These are phyloP conservation scores for Elaphomyces granulatus DNA, from an alignment of 495 filamentous ascomycete genomes.

Conservation along the genomic window DNA sequence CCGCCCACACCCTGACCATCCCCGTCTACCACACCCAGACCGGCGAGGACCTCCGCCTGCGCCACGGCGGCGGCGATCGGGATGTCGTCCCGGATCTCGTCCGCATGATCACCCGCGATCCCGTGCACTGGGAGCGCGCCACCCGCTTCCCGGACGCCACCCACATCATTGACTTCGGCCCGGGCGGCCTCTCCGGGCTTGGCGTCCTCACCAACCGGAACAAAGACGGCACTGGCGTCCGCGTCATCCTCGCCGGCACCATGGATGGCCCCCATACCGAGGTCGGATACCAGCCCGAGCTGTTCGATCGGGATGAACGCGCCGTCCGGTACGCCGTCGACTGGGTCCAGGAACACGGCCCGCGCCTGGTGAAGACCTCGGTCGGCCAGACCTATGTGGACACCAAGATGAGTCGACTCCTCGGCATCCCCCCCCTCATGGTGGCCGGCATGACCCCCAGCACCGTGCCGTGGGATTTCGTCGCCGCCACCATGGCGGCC, in stretches of 20 bases:
- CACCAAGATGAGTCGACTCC: conserved; percentile 22
- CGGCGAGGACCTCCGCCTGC: conserved; percentile 15
- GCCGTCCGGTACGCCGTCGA: conserved; percentile 93
- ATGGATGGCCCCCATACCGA: conserved; percentile 9
- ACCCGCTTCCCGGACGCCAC: conserved; percentile 10
- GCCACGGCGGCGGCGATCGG: conserved; percentile 4
- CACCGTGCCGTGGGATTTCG: conserved; percentile 25
- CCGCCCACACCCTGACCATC: conserved; percentile 34
- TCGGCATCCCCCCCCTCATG: conserved; percentile 25
- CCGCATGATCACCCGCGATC: conserved; percentile 10
- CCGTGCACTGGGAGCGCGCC: conserved; percentile 15
- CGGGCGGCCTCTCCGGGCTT: conserved; percentile 12
- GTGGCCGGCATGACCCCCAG: conserved; percentile 35
- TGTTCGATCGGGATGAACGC: conserved; percentile 69
- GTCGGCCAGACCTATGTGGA: conserved; percentile 10
- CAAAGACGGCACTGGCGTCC: conserved; percentile 16
- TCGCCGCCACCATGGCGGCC: conserved; percentile 23
- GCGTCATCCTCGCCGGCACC: conserved; percentile 10
- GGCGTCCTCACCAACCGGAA: conserved; percentile 11
- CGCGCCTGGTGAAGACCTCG: conserved; percentile 9
- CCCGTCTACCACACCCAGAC: conserved; percentile 23
- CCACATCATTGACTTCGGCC: conserved; percentile 16
- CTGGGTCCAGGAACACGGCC: conserved; percentile 75
- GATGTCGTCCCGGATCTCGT: conserved; percentile 8
- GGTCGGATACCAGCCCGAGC: conserved; percentile 8